Evolutionary conservation across 176 grass and related monocot genomes (phyloP).

Genomic region (Musa troglodytarum): DNA sequence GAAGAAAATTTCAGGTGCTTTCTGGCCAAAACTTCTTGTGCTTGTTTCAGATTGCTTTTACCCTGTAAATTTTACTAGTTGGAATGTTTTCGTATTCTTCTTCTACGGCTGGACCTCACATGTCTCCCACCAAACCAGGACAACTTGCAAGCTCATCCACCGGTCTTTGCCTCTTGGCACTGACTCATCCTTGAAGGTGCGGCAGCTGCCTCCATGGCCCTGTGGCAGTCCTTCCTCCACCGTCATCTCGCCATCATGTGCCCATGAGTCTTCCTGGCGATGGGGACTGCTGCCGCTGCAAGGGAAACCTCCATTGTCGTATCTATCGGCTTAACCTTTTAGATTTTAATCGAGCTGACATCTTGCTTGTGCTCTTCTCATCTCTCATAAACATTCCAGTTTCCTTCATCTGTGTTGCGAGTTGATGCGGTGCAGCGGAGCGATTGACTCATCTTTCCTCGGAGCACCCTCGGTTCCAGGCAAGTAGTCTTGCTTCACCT

Average conservation of each 20-base stretch:
- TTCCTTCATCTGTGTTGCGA: no score
- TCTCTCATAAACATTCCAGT: no score
- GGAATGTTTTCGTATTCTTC: not conserved
- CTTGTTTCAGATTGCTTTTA: not conserved
- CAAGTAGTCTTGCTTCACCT: no score
- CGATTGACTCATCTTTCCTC: no score
- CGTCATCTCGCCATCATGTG: no score
- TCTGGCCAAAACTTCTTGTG: not conserved
- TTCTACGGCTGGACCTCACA: not conserved
- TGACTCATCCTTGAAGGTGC: not conserved
- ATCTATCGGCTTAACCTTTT: no score
- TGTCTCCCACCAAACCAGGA: not conserved
- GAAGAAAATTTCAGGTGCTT: no score
- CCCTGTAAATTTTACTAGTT: not conserved
- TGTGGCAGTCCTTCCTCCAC: no score
- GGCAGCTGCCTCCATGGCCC: not conserved
- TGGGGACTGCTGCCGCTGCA: not conserved
- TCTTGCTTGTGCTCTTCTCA: no score
- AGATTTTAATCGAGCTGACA: no score
- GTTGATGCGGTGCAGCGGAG: no score
- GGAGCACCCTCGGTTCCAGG: no score
- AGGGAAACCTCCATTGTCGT: not conserved
- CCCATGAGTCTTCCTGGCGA: not conserved
- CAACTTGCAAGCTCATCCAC: not conserved
- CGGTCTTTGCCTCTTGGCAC: not conserved